These are phyloP conservation scores for Crithidia bombi DNA, from an alignment of 208 protist species.

Conservation along the genomic window DNA sequence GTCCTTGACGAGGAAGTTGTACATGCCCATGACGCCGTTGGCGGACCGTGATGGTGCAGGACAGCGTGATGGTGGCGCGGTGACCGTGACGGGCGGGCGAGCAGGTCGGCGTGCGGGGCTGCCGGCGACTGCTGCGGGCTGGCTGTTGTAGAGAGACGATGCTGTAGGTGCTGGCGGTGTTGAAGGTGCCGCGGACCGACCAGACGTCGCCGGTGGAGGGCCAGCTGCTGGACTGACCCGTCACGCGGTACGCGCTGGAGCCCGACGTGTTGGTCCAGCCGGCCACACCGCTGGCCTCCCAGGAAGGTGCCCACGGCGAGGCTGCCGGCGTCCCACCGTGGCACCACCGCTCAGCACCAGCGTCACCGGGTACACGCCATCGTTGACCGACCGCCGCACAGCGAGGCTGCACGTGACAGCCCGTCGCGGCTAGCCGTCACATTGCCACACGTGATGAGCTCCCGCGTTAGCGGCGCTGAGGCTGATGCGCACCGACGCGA, in stretches of 20 bases:
- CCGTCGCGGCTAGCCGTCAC: not conserved
- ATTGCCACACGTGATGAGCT: constrained; percentile 2
- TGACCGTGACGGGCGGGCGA: not conserved
- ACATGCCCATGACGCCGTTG: constrained; percentile 45
- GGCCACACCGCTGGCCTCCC: not conserved
- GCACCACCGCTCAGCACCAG: constrained; percentile 12
- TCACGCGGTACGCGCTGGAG: constrained; percentile 17
- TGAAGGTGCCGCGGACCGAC: constrained; percentile 40
- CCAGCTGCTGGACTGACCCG: constrained; percentile 28
- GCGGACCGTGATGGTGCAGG: constrained; percentile 33
- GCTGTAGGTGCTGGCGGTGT: constrained; percentile 25
- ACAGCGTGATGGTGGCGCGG: constrained; percentile 29
- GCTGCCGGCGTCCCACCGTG: constrained; percentile 21
- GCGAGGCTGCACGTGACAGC: constrained; percentile 27
- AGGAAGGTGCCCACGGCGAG: constrained; percentile 9
- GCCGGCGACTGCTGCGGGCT: not conserved
- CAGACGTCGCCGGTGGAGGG: constrained; percentile 35
- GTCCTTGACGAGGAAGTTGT: constrained; percentile 36
- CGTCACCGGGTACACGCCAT: constrained; percentile 27
- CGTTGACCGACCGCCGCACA: not conserved
- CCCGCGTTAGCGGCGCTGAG: not conserved
- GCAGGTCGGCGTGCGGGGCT: constrained; percentile 21
- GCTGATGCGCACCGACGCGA: constrained; percentile 18
- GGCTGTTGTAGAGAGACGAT: constrained; percentile 44
- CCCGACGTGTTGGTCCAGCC: constrained; percentile 11